Percentiles rank a stretch among this genome's conserved stretches.
phyloP scores from a whole-genome alignment of 305 asterid genomes.

The Solanum hybrid region DNA sequence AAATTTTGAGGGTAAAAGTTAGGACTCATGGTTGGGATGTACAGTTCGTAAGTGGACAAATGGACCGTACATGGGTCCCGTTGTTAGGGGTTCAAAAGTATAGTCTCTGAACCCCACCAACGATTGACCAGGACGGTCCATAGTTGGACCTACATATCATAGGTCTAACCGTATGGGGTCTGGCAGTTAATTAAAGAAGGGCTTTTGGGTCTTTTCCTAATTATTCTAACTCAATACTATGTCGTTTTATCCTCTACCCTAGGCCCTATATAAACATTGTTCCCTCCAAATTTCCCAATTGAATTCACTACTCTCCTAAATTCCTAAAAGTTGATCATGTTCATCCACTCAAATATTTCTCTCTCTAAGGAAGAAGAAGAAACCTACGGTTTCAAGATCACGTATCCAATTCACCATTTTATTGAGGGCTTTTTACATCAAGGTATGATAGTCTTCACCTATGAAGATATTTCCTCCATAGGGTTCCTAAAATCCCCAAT shows the following conservation, averaged over 20 bases:
- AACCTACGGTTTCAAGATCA: not conserved
- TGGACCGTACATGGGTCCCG: not conserved
- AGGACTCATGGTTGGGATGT: not conserved
- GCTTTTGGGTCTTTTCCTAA: not conserved
- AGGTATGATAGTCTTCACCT: not conserved
- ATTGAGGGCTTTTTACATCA: not conserved
- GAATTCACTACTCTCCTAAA: not conserved
- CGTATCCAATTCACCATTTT: not conserved
- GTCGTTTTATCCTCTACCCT: not conserved
- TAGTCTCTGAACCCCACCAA: not conserved
- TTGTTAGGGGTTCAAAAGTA: not conserved
- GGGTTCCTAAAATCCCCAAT: not conserved
- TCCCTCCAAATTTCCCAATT: not conserved
- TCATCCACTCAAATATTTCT: not conserved
- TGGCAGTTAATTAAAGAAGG: not conserved
- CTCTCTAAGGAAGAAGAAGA: not conserved
- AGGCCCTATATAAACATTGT: no score
- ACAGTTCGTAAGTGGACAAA: not conserved
- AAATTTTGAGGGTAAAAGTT: no score
- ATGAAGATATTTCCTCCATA: not conserved
- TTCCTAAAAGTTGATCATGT: not conserved
- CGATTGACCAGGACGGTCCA: not conserved
- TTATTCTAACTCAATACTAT: not conserved
- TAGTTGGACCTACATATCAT: not conserved
- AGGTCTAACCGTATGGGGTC: not conserved